These are phyloP conservation scores for Peltaster fructicola DNA, from an alignment of 2,329 filamentous ascomycete species.

Conservation along the genomic window DNA sequence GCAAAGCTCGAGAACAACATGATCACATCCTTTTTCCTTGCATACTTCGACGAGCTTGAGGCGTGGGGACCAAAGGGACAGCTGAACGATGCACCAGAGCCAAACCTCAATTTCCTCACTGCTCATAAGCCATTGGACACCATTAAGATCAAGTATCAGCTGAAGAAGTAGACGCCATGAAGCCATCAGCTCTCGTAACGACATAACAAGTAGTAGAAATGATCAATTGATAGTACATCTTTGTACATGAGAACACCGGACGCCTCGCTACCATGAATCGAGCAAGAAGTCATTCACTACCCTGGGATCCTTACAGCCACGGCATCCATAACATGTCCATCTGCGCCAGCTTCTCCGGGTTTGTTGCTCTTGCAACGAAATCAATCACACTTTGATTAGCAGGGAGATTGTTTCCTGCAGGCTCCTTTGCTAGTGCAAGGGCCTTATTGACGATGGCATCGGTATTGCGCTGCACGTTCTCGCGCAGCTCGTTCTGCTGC, in stretches of 20 bases:
- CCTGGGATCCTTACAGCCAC: constrained; percentile 51
- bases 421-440: constrained; percentile 56
- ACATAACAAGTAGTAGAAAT: no score
- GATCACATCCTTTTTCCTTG: constrained; percentile 32
- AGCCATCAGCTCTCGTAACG: no score
- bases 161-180: no score
- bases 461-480: constrained; percentile 69
- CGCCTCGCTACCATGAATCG: no score
- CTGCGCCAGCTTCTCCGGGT: constrained; percentile 72
- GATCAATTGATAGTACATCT: no score
- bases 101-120: constrained; percentile 22
- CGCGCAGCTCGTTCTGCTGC: constrained; percentile 52
- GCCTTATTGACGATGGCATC: constrained; percentile 86
- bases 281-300: no score
- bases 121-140: constrained; percentile 24
- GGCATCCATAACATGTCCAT: constrained; percentile 96
- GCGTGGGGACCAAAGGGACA: constrained; percentile 26
- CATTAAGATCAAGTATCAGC: constrained; percentile 23
- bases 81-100: constrained; percentile 14
- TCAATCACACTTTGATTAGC: constrained; percentile 97
- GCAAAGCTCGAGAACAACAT: constrained; percentile 37
- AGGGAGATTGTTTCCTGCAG: constrained; percentile 54
- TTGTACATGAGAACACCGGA: no score
- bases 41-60: constrained; percentile 32
- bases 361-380: constrained; percentile 77